Percentiles rank a stretch among this genome's conserved stretches.
phyloP scores from a whole-genome alignment of 192 early-diverging fungal genomes.

The Coemansia sp. region DNA sequence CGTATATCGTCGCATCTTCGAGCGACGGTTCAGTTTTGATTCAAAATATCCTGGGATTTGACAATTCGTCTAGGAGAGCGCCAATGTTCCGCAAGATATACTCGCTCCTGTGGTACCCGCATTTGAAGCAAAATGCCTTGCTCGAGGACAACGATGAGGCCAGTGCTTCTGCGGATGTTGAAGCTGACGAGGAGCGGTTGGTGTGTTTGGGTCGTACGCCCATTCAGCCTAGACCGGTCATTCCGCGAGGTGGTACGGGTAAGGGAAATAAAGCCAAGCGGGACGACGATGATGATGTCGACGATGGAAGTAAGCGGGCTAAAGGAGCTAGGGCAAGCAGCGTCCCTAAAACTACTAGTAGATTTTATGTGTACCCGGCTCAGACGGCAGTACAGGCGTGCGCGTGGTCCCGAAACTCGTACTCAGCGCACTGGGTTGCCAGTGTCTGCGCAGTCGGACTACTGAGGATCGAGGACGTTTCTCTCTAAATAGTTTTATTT shows the following conservation, averaged over 20 bases:
- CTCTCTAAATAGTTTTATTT: slow-evolving; percentile 12
- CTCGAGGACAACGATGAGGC: not conserved
- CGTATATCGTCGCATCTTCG: slow-evolving; percentile 19
- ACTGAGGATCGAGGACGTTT: slow-evolving; percentile 36
- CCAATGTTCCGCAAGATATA: slow-evolving; percentile 21
- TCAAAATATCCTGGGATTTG: slow-evolving; percentile 13
- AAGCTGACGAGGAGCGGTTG: not conserved
- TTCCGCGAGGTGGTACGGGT: not conserved
- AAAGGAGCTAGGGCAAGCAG: not conserved
- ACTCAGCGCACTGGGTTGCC: slow-evolving; percentile 37
- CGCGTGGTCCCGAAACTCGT: slow-evolving; percentile 46
- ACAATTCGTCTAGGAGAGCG: not conserved
- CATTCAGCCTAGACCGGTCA: not conserved
- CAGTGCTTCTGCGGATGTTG: not conserved
- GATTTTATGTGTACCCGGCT: slow-evolving; percentile 14
- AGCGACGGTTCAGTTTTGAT: slow-evolving; percentile 23
- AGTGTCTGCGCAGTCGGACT: slow-evolving; percentile 30
- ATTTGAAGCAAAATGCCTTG: not conserved
- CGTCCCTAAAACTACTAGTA: not conserved
- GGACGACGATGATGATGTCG: not conserved
- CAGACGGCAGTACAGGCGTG: slow-evolving; percentile 30
- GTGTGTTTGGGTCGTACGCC: slow-evolving; percentile 9
- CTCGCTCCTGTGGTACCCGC: slow-evolving; percentile 15
- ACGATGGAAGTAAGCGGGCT: not conserved
- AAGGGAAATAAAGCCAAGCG: not conserved